Conservation (phyloP, 352 stramenopile genomes). For the Achlya hypogyna region DNA sequence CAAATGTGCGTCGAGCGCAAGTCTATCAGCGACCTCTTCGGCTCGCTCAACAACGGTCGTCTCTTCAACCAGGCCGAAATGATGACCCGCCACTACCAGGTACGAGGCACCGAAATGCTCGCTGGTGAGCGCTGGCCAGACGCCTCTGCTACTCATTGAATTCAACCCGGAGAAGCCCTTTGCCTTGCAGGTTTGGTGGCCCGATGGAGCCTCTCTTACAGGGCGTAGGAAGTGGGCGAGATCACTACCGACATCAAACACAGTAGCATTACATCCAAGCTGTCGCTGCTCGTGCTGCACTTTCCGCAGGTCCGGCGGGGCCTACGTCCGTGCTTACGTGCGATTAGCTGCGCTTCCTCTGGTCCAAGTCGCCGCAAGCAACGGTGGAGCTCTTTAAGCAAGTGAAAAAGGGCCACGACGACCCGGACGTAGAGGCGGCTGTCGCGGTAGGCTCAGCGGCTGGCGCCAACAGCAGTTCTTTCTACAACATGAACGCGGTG, state of each 20-base stretch:
- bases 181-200: conserved; percentile 38
- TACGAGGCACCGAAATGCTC: conserved; percentile 38
- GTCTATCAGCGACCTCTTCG: conserved; percentile 92
- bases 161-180: conserved; percentile 83
- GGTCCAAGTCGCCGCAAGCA: conserved; percentile 88
- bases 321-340: not conserved
- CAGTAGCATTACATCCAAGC: conserved; percentile 91
- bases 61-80: conserved; percentile 92
- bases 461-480: conserved; percentile 27
- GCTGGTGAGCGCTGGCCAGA: conserved; percentile 32
- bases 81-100: conserved; percentile 74
- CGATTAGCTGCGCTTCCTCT: conserved; percentile 86
- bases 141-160: conserved; percentile 95
- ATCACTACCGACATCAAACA: conserved; percentile 88
- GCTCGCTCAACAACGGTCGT: conserved; percentile 91
- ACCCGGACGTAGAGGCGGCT: conserved; percentile 70
- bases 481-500: conserved; percentile 86
- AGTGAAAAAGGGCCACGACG: conserved; percentile 74
- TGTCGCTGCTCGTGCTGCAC: conserved; percentile 89
- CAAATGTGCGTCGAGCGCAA: conserved; percentile 97
- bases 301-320: conserved; percentile 54
- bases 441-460: conserved; percentile 34
- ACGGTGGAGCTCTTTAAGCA: conserved; percentile 82
- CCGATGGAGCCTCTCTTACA: not conserved
- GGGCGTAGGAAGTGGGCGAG: conserved; percentile 68